These are phyloP conservation scores for Boletellus emodensis DNA, from an alignment of 768 basidiomycete genomes.

Conservation along the genomic window DNA sequence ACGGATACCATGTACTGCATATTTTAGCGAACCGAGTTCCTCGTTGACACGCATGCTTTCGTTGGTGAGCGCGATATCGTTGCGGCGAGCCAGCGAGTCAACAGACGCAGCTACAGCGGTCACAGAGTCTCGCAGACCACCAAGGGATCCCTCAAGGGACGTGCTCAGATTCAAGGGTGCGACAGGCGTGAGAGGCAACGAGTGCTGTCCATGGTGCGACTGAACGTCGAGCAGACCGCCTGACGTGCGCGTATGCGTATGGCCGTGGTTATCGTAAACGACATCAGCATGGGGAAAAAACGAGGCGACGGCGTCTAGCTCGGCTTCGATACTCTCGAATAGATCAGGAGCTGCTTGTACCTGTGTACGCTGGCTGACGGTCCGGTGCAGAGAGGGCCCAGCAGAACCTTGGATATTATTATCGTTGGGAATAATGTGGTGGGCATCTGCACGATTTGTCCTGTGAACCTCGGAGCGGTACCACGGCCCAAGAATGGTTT, in stretches of 20 bases:
- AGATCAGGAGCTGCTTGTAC: conserved; percentile 12
- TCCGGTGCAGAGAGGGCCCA: conserved; percentile 20
- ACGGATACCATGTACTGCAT: conserved; percentile 67
- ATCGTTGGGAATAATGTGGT: conserved; percentile 9
- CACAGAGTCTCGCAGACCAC: conserved; percentile 55
- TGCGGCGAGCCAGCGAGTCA: conserved; percentile 57
- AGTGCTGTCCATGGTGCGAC: conserved; percentile 21
- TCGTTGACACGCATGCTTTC: conserved; percentile 71
- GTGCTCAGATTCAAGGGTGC: conserved; percentile 61
- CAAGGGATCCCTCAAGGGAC: conserved; percentile 61
- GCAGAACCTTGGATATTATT: conserved; percentile 6
- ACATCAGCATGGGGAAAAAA: conserved; percentile 28
- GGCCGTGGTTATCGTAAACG: conserved; percentile 18
- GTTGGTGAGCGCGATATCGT: conserved; percentile 63
- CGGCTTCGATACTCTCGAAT: conserved; percentile 18
- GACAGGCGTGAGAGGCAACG: conserved; percentile 35
- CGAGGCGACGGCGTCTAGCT: conserved; percentile 23
- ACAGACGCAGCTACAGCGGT: conserved; percentile 55
- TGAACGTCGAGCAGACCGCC: conserved; percentile 19
- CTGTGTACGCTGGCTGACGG: conserved; percentile 11
- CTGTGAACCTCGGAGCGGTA: conserved; percentile 37
- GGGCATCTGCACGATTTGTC: conserved; percentile 14
- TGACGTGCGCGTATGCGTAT: conserved; percentile 13
- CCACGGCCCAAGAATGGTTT: conserved; percentile 65
- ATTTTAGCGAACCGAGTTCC: conserved; percentile 66